Evolutionary conservation across 208 protist genomes (phyloP).

Genomic region (Porcisia hertigi): DNA sequence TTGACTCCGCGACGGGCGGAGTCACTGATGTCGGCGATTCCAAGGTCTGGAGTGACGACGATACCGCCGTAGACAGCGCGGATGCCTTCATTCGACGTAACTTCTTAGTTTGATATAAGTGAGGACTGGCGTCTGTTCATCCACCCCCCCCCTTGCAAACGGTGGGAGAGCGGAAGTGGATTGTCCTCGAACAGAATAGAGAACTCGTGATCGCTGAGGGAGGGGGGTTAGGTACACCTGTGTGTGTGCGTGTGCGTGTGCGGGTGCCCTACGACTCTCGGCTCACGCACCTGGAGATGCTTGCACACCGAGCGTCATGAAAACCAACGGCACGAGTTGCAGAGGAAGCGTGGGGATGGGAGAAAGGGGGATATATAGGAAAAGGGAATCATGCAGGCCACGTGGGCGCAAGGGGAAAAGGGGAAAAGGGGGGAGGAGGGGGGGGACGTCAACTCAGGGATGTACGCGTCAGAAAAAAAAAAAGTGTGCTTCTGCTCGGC

Average conservation of each 20-base stretch:
- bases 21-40: background rate
- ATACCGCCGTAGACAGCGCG: background rate
- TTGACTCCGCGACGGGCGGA: background rate
- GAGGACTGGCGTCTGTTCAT: background rate
- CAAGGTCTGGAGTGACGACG: background rate
- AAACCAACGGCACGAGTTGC: background rate
- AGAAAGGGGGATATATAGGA: background rate
- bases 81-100: background rate
- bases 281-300: background rate
- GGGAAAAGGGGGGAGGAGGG: background rate
- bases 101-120: background rate
- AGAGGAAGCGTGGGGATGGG: background rate
- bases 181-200: background rate
- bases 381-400: conserved; percentile 1
- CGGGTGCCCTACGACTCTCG: background rate
- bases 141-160: background rate
- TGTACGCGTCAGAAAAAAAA: background rate
- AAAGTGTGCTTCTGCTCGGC: too few species aligned
- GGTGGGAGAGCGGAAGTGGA: background rate
- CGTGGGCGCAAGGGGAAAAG: conserved; percentile 6
- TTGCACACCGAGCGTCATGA: background rate
- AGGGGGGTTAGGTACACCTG: background rate
- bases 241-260: background rate
- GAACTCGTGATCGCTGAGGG: background rate
- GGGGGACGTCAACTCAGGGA: background rate